Evolutionary conservation across 1,139 yeast genomes (phyloP), one percentile per base, ranked within the genome.

Genomic region (Magnusiomyces tetraspermus): DNA sequence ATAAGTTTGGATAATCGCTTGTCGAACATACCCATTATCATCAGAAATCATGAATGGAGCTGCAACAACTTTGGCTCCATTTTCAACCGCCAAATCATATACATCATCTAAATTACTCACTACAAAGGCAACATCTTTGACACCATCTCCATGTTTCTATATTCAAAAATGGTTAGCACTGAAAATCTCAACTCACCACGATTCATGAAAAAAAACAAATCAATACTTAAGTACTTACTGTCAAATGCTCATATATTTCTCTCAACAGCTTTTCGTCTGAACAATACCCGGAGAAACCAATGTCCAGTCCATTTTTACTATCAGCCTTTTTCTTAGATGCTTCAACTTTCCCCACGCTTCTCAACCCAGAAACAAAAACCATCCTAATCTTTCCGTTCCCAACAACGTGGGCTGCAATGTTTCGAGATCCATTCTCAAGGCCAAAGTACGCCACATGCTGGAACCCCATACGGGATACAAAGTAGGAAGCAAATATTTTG

Each of bases 71-170:
- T 63, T 66, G 1, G 86, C 92, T 0, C 90, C 90, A 15, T 71
- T 71, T 1, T 57, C 51, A 1, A 78, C 61, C 0, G 92, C 86
- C 38, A 67, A 67, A 0, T 66, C 55, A 57, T 68, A 82, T 1
- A 77, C 71, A 0, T 59, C 57, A 2, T 70, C 74, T 4, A 78
- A 78, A 60, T 81, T 70, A 5, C 68, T 71, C 0, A 85, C 92
- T 19, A 63, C 63, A 59, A 85, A 81, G 0, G 87, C 76, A 10
- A 86, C 78, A 63, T 86, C 94, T 65, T 80, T 78, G 3, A 85
- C 85, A 2, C 87, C 85, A 61, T 85, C 92, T 1, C 94, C 90
- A 64, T 86, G 95, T 5, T 61, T 63, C n/a, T 54, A 38, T 10
- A 45, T 22, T 19, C 21, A 21, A 6, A 15, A 24, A 28, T 28